Evolutionary conservation across 2,329 filamentous ascomycete genomes (phyloP).

Genomic region (Ophiostoma angusticollis): DNA sequence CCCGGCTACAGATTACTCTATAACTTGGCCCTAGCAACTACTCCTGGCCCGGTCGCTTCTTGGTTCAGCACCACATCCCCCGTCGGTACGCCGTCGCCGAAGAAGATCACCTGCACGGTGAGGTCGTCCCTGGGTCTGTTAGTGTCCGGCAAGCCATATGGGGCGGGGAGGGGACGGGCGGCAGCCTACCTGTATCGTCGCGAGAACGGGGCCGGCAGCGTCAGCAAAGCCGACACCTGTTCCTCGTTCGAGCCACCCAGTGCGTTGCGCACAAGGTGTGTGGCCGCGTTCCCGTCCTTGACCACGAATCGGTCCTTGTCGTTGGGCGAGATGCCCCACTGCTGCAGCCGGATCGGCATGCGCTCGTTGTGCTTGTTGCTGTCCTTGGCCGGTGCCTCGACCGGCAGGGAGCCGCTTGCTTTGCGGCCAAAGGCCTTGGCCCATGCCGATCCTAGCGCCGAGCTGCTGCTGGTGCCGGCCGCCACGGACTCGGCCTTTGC

Average conservation of each 20-base stretch:
- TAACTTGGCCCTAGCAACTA: slow-evolving; percentile 22
- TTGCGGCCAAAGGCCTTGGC: slow-evolving; percentile 40
- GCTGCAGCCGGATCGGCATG: slow-evolving; percentile 74
- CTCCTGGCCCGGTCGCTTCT: slow-evolving; percentile 59
- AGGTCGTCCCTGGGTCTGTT: slow-evolving; percentile 60
- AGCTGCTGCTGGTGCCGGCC: slow-evolving; percentile 7
- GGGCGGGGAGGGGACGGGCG: no score
- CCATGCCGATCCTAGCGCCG: slow-evolving; percentile 47
- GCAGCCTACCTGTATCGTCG: slow-evolving; percentile 67
- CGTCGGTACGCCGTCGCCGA: slow-evolving; percentile 65
- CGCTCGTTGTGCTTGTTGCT: slow-evolving; percentile 56
- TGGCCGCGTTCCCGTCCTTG: slow-evolving; percentile 91
- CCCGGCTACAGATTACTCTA: no score
- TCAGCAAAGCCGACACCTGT: slow-evolving; percentile 84
- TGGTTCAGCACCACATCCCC: slow-evolving; percentile 74
- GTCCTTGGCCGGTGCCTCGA: slow-evolving; percentile 45
- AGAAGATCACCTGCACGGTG: slow-evolving; percentile 97
- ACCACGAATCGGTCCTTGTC: slow-evolving; percentile 77
- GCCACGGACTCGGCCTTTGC: slow-evolving; percentile 16
- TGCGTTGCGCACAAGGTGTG: slow-evolving; percentile 88
- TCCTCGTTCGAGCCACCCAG: slow-evolving; percentile 87
- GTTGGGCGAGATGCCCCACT: slow-evolving; percentile 73
- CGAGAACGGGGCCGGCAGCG: slow-evolving; percentile 81
- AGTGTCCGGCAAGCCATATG: slow-evolving; percentile 15
- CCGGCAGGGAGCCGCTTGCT: slow-evolving; percentile 41